Conservation (phyloP, 805 yeast species). For the Pichia nakasei region DNA sequence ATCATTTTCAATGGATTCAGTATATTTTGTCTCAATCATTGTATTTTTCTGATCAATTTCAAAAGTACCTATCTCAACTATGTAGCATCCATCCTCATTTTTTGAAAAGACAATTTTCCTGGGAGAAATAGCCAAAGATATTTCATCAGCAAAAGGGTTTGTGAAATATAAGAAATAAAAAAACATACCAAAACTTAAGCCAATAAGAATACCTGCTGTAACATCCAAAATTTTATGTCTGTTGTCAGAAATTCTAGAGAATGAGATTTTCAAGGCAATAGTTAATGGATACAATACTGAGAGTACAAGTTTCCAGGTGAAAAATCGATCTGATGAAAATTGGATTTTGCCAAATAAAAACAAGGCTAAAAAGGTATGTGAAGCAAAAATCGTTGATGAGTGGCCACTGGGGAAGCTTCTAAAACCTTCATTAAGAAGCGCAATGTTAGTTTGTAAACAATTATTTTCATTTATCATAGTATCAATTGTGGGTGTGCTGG, state of each 20-base stretch:
- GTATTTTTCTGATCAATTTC: neutral
- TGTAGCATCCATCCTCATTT: neutral
- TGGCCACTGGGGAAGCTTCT: conserved; percentile 55
- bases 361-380: conserved; percentile 31
- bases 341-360: conserved; percentile 28
- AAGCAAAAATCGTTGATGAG: conserved; percentile 41
- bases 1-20: neutral
- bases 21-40: neutral
- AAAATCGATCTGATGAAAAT: conserved; percentile 29
- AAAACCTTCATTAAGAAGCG: conserved; percentile 39
- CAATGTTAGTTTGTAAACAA: conserved; percentile 33
- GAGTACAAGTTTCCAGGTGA: conserved; percentile 26
- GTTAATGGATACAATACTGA: conserved; percentile 28
- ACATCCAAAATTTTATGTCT: conserved; percentile 36
- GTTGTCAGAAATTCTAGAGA: conserved; percentile 40
- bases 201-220: conserved; percentile 31
- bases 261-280: conserved; percentile 28
- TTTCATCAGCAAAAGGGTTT: conserved; percentile 22
- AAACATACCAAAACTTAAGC: conserved; percentile 25
- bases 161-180: conserved; percentile 34
- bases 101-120: conserved; percentile 24
- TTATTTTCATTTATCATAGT: conserved; percentile 37
- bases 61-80: neutral
- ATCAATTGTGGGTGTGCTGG: conserved; percentile 22
- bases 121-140: conserved; percentile 38